A percentile compares a stretch with the other conserved stretches of the same genome.
These are phyloP conservation scores for Piromyces finnis DNA, from an alignment of 192 early-diverging fungal genomes.

Conservation along the genomic window DNA sequence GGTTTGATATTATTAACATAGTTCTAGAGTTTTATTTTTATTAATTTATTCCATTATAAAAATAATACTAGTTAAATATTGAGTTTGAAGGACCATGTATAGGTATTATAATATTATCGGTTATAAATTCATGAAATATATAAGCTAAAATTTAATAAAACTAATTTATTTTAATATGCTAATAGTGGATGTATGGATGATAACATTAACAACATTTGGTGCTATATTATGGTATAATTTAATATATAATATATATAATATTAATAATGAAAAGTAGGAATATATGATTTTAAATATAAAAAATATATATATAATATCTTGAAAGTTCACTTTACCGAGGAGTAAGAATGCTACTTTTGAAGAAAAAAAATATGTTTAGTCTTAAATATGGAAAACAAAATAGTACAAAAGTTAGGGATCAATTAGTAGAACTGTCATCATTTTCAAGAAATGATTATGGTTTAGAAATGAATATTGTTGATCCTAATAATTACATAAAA, in stretches of 20 bases:
- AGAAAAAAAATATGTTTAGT: not conserved
- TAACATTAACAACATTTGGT: not conserved
- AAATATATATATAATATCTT: too few relatives aligned
- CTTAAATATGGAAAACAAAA: not conserved
- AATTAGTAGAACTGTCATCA: not conserved
- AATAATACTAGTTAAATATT: not conserved
- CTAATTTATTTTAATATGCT: too few relatives aligned
- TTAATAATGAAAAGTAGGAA: too few relatives aligned
- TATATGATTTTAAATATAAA: too few relatives aligned
- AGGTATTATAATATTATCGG: not conserved
- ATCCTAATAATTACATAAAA: not conserved
- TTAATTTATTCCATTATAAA: too few relatives aligned
- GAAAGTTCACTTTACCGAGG: not conserved
- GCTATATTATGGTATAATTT: not conserved
- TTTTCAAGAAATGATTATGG: not conserved
- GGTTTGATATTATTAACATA: too few relatives aligned
- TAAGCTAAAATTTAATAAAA: too few relatives aligned
- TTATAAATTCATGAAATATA: too few relatives aligned
- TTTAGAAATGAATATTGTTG: not conserved
- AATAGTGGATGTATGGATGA: not conserved
- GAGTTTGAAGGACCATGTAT: not conserved
- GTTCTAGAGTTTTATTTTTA: too few relatives aligned
- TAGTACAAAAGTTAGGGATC: not conserved
- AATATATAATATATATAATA: not conserved
- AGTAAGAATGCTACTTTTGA: not conserved